Percentiles rank a stretch among this genome's conserved stretches.
phyloP scores from a whole-genome alignment of 306 rosid species.

The Argentina anserina region DNA sequence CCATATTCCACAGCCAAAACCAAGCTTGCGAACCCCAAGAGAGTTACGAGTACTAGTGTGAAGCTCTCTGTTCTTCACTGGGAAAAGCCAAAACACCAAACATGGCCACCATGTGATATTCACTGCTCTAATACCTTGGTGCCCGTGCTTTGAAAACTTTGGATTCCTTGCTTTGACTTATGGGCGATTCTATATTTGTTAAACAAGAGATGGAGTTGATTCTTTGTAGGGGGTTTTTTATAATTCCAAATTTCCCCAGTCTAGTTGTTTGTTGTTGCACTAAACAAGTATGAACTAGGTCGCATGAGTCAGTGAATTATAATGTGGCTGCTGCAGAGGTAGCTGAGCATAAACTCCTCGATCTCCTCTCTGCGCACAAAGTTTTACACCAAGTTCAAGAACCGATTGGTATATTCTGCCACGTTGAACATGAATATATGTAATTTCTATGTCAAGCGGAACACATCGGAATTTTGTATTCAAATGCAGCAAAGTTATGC shows the following conservation, averaged over 20 bases:
- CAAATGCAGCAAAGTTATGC: too few species aligned
- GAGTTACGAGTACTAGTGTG: background rate
- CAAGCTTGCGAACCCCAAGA: conserved; percentile 21
- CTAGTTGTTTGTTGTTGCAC: background rate
- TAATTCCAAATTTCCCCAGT: background rate
- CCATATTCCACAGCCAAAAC: conserved; percentile 12
- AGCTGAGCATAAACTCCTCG: background rate
- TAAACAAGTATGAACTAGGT: background rate
- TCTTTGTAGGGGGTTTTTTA: conserved; percentile 3
- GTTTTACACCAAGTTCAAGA: background rate
- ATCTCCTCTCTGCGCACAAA: background rate
- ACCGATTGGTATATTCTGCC: conserved; percentile 4
- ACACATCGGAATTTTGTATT: too few species aligned
- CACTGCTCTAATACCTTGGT: conserved; percentile 38
- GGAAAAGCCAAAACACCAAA: background rate
- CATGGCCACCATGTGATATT: conserved; percentile 40
- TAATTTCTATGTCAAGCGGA: too few species aligned
- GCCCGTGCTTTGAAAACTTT: conserved; percentile 37
- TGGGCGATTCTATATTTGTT: background rate
- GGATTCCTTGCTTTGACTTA: conserved; percentile 34
- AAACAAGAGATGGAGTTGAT: background rate
- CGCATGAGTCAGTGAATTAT: conserved; percentile 8
- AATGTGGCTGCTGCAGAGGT: conserved; percentile 1
- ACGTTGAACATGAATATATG: background rate
- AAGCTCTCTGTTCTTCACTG: background rate